phyloP scores from a whole-genome alignment of 371 early-diverging fungal species.

The Apophysomyces ossiformis region DNA sequence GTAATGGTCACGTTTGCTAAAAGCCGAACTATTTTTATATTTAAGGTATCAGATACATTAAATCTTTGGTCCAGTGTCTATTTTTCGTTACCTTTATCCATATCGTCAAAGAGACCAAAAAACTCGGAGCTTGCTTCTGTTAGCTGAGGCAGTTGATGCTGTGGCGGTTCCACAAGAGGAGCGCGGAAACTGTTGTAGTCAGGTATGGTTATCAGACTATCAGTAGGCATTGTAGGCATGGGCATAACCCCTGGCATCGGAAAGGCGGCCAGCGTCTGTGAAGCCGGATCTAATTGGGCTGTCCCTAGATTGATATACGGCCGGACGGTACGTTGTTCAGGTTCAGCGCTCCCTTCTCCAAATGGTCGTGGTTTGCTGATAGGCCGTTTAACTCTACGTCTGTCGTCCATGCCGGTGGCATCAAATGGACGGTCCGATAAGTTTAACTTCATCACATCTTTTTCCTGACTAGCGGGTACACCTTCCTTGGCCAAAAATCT shows the following conservation, averaged over 20 bases:
- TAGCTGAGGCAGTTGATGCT: conserved; percentile 8
- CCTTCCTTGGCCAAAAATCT: conserved; percentile 32
- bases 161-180: not conserved
- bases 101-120: conserved; percentile 18
- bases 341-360: conserved; percentile 16
- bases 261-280: conserved; percentile 6
- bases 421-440: conserved; percentile 38
- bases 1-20: conserved; percentile 16
- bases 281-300: conserved; percentile 1
- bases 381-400: conserved; percentile 32
- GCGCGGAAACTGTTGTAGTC: conserved; percentile 5
- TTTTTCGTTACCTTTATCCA: conserved; percentile 18
- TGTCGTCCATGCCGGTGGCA: conserved; percentile 33
- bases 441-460: conserved; percentile 31
- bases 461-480: conserved; percentile 44
- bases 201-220: not conserved
- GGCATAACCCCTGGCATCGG: not conserved
- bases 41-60: not conserved
- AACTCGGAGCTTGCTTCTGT: conserved; percentile 16
- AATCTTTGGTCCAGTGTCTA: not conserved
- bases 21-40: conserved; percentile 18
- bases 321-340: conserved; percentile 8
- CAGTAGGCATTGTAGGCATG: not conserved
- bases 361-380: conserved; percentile 24
- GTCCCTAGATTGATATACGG: not conserved